Evolutionary conservation across 495 filamentous ascomycete species (phyloP), one percentile per base, ranked within the genome.

Genomic region (Tuber aestivum): DNA sequence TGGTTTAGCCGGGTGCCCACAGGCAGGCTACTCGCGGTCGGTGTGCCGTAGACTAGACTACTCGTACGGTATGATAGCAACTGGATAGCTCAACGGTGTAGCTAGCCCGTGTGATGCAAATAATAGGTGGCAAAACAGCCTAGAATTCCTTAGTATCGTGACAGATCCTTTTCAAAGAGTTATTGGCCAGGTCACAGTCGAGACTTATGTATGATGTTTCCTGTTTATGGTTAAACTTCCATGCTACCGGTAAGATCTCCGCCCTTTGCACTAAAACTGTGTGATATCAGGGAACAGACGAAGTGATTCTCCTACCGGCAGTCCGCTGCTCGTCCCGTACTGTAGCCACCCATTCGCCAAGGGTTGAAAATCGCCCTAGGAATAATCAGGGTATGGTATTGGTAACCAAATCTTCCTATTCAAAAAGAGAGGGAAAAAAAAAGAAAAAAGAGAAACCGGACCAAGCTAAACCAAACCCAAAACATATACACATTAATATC

Each of bases 401-500:
- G 45, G 5, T 50, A 32, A 61, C 7, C 1, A 21, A 72, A 71
- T 32, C 71, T 74, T 37, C 69, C 70, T 40, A 73, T 69, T 76
- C 50, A 41, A 27, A 23, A 2, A 35, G 27, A 72, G 75, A 71
- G 69, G 73, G 32, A 70, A 70, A 27, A 56, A 65, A 69, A 41
- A 41, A 45, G 48, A 45, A 12, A 70, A 44, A 72, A 61, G 72
- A 75, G 71, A 71, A 48, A 65, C 37, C 42, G 14, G 42, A 69
- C 70, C 40, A 73, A 78, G 44, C 61, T 20, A 71, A 70, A 41
- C 40, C 69, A 50, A 75, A 50, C 12, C 32, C 72, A 44, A 73
- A 76, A 70, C 76, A 68, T 79, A 73, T 76, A 50, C 77, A 72
- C 40, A 78, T 70, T 79, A 72, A 40, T 42, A 70, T 69, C 71